Percentiles rank a stretch among this genome's conserved stretches.
These are phyloP conservation scores for Penstemon newberryi DNA, from an alignment of 257 asterid genomes.

Conservation along the genomic window DNA sequence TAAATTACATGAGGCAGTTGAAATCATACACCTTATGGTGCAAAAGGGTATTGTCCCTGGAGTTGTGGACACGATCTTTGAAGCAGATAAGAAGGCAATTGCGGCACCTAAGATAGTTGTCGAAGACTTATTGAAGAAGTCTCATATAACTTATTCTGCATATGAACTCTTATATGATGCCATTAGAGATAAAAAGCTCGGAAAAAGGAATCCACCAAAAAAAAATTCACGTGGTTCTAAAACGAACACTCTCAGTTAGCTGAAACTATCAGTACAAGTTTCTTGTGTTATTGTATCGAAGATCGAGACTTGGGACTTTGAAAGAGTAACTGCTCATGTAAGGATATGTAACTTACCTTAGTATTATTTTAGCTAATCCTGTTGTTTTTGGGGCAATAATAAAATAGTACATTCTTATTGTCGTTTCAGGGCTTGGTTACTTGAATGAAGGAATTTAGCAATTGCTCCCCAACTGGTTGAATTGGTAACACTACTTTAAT, in stretches of 20 bases:
- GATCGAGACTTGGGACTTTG: conserved; percentile 10
- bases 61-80: conserved; percentile 65
- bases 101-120: conserved; percentile 91
- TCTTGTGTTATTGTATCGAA: conserved; percentile 19
- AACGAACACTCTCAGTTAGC: conserved; percentile 14
- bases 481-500: conserved; percentile 19
- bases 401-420: conserved; percentile 2
- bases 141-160: conserved; percentile 64
- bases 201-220: conserved; percentile 40
- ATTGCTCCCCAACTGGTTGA: conserved; percentile 9
- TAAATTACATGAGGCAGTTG: conserved; percentile 67
- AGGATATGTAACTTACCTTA: conserved; percentile 21
- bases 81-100: conserved; percentile 63
- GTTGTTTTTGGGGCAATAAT: conserved; percentile 15
- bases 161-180: conserved; percentile 77
- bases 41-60: conserved; percentile 71
- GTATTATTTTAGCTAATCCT: conserved; percentile 16
- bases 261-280: conserved; percentile 24
- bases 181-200: conserved; percentile 64
- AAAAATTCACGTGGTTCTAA: conserved; percentile 26
- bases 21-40: conserved; percentile 70
- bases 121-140: conserved; percentile 74
- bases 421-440: conserved; percentile 23
- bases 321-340: conserved; percentile 23
- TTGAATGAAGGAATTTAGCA: conserved; percentile 25